phyloP scores from a whole-genome alignment of 2,329 filamentous ascomycete genomes.

The Trichoderma simmonsii region DNA sequence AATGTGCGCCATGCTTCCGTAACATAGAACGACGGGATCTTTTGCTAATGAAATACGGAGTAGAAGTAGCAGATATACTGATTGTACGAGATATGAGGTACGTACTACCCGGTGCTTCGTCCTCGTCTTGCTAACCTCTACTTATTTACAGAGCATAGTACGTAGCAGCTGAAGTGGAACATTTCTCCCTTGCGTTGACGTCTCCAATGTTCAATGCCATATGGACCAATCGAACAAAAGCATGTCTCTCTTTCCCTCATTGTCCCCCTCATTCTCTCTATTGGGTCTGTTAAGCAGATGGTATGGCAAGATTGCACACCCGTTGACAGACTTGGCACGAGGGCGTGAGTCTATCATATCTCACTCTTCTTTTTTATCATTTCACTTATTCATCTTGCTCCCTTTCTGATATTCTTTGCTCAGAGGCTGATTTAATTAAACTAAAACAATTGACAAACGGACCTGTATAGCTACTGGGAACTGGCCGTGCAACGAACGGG shows the following conservation, averaged over 20 bases:
- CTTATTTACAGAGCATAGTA: background rate
- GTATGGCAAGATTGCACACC: background rate
- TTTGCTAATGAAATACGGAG: background rate
- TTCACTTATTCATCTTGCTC: background rate
- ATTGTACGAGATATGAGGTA: background rate
- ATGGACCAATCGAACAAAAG: background rate
- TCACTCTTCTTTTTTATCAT: background rate
- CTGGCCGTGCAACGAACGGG: background rate
- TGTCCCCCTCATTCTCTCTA: background rate
- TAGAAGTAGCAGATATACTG: background rate
- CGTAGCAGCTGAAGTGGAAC: background rate
- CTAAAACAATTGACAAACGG: background rate
- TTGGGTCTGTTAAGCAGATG: background rate
- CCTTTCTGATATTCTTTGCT: background rate
- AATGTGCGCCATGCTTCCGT: background rate
- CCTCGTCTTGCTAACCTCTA: background rate
- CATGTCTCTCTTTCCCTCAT: background rate
- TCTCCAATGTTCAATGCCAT: background rate
- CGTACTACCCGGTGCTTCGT: background rate
- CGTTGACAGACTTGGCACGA: background rate
- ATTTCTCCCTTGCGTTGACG: background rate
- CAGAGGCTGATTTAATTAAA: background rate
- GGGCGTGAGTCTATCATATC: background rate
- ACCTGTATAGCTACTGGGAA: background rate
- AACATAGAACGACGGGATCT: background rate